Evolutionary conservation across 2,329 filamentous ascomycete genomes (phyloP).

Genomic region (Diaporthe ilicicola): DNA sequence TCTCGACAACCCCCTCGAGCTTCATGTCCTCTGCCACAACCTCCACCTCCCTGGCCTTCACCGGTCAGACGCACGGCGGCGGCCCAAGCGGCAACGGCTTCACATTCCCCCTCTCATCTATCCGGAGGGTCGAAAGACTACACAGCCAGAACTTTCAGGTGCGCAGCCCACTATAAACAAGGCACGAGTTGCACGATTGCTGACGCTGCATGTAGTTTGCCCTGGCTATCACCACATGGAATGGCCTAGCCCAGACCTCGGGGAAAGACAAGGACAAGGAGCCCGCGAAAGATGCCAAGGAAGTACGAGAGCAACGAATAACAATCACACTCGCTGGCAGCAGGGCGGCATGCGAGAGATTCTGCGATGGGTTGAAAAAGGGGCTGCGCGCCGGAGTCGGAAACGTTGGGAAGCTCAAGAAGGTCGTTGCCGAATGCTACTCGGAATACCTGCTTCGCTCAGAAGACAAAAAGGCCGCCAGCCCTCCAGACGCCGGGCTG

Average conservation of each 20-base stretch:
- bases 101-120: constrained; percentile 89
- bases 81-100: constrained; percentile 96
- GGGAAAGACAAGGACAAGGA: constrained; percentile 62
- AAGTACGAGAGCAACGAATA: constrained; percentile 77
- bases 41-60: constrained; percentile 83
- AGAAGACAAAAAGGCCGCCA: constrained; percentile 68
- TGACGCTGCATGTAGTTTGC: constrained; percentile 69
- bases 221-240: constrained; percentile 95
- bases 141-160: constrained; percentile 89
- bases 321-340: constrained; percentile 92
- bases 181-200: constrained; percentile 18
- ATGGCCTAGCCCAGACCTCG: constrained; percentile 69
- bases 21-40: constrained; percentile 84
- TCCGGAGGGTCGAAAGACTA: constrained; percentile 89
- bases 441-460: constrained; percentile 81
- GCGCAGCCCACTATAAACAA: constrained; percentile 33
- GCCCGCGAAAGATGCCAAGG: constrained; percentile 49
- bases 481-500: constrained; percentile 89
- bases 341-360: constrained; percentile 88
- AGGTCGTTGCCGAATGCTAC: constrained; percentile 85
- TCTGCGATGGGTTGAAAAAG: constrained; percentile 95
- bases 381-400: constrained; percentile 87
- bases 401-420: constrained; percentile 84
- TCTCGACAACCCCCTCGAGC: constrained; percentile 91
- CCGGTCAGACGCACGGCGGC: constrained; percentile 90